Evolutionary conservation across 1,139 yeast genomes (phyloP).

Genomic region (Blastobotrys raffinosifermentans): DNA sequence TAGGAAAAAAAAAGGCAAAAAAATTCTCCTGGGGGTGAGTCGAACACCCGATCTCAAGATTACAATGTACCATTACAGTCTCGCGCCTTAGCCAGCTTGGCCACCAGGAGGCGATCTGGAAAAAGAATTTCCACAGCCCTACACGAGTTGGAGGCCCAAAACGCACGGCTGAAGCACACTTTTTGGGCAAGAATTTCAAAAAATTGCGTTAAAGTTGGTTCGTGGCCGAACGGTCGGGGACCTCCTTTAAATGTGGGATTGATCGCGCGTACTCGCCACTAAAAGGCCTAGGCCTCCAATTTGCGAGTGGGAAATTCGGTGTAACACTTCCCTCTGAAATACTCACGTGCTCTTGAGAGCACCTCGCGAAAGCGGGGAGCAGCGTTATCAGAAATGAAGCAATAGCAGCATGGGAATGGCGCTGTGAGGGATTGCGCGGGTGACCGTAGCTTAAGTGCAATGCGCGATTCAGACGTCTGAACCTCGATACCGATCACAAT

Average conservation of each 20-base stretch:
- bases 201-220: too few species aligned
- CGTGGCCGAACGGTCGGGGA: neutral
- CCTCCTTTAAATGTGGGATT: neutral
- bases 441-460: conserved; percentile 61
- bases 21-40: conserved; percentile 73
- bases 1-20: too few species aligned
- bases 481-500: conserved; percentile 81
- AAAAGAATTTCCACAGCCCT: neutral
- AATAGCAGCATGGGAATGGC: conserved; percentile 53
- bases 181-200: too few species aligned
- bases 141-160: too few species aligned
- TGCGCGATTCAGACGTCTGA: conserved; percentile 50
- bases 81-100: conserved; percentile 79
- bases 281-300: conserved; percentile 36
- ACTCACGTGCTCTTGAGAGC: conserved; percentile 56
- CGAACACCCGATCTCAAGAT: conserved; percentile 85
- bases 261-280: conserved; percentile 65
- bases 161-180: too few species aligned
- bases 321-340: conserved; percentile 43
- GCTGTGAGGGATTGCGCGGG: conserved; percentile 64
- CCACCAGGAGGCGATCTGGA: too few species aligned
- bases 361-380: conserved; percentile 62
- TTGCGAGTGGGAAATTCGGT: conserved; percentile 91
- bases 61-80: conserved; percentile 59
- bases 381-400: conserved; percentile 60